Percentiles rank a stretch among this genome's conserved stretches.
Evolutionary conservation across 1,139 yeast genomes (phyloP).

Genomic region (Candida sojae): DNA sequence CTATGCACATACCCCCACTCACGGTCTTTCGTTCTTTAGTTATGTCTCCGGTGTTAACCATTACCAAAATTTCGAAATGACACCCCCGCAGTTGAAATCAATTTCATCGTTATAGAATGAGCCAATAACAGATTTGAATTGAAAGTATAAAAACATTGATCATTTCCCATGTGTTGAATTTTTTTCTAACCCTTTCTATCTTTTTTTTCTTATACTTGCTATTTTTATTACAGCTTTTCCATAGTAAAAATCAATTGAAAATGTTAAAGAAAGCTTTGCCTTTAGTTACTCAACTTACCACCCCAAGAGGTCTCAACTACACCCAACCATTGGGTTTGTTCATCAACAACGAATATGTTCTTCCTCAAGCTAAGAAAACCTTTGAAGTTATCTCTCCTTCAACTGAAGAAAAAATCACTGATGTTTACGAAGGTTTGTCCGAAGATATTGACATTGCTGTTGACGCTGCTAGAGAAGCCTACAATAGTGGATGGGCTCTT

Average conservation of each 20-base stretch:
- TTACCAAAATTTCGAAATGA: not conserved
- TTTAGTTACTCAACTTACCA: slow-evolving; percentile 48
- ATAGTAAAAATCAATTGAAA: not conserved
- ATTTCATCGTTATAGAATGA: not conserved
- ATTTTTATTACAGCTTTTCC: no score
- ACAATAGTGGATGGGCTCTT: slow-evolving; percentile 36
- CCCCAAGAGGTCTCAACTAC: slow-evolving; percentile 59
- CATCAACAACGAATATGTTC: slow-evolving; percentile 59
- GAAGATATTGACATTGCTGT: slow-evolving; percentile 81
- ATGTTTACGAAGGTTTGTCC: slow-evolving; percentile 66
- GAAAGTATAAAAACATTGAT: not conserved
- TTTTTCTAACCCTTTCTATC: not conserved
- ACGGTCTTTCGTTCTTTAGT: not conserved
- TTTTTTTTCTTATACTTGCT: not conserved
- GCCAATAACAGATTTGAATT: not conserved
- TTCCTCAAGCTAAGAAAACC: slow-evolving; percentile 50
- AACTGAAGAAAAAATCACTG: slow-evolving; percentile 65
- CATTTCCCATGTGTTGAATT: not conserved
- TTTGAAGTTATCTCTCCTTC: slow-evolving; percentile 64
- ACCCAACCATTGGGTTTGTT: slow-evolving; percentile 54
- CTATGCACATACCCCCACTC: not conserved
- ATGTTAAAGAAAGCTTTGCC: slow-evolving; percentile 27
- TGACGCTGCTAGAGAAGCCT: slow-evolving; percentile 73
- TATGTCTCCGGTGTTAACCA: not conserved
- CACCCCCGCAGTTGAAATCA: not conserved